These are phyloP conservation scores for Neonectria coccinea DNA, from an alignment of 2,329 filamentous ascomycete species.

Conservation along the genomic window DNA sequence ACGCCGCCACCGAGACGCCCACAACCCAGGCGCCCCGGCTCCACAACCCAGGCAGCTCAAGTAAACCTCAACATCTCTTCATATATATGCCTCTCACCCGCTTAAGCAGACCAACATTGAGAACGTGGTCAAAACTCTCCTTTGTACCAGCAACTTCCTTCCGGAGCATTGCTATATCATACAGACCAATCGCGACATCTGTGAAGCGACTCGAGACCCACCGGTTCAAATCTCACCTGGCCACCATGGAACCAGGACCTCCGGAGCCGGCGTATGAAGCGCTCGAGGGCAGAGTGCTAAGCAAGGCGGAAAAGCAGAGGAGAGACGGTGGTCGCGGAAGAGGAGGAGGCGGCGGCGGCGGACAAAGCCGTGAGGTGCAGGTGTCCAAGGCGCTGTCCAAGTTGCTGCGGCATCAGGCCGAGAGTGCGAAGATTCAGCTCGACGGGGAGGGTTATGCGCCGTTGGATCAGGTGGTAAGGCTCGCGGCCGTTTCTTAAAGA, in stretches of 20 bases:
- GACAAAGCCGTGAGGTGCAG: constrained; percentile 57
- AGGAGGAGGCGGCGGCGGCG: constrained; percentile 48
- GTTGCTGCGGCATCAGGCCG: constrained; percentile 68
- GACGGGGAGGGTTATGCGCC: constrained; percentile 70
- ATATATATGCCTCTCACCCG: constrained; percentile 7
- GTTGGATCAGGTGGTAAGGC: constrained; percentile 69
- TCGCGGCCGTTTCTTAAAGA: not conserved
- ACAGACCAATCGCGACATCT: not conserved
- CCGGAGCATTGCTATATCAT: not conserved
- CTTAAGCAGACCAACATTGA: not conserved
- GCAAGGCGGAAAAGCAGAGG: constrained; percentile 38
- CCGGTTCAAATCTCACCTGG: constrained; percentile 1
- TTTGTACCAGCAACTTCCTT: not conserved
- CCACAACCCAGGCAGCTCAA: constrained; percentile 17
- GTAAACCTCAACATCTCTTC: constrained; percentile 7
- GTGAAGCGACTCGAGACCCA: not conserved
- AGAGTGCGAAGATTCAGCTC: constrained; percentile 66
- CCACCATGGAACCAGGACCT: constrained; percentile 30
- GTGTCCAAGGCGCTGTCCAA: constrained; percentile 67
- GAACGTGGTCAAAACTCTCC: not conserved
- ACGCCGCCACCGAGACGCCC: constrained; percentile 31
- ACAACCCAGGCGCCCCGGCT: constrained; percentile 10
- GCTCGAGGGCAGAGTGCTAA: constrained; percentile 40
- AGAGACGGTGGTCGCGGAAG: constrained; percentile 46
- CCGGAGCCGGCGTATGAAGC: constrained; percentile 32